phyloP scores from a whole-genome alignment of 2,329 filamentous ascomycete genomes.

The Clonostachys rosea region DNA sequence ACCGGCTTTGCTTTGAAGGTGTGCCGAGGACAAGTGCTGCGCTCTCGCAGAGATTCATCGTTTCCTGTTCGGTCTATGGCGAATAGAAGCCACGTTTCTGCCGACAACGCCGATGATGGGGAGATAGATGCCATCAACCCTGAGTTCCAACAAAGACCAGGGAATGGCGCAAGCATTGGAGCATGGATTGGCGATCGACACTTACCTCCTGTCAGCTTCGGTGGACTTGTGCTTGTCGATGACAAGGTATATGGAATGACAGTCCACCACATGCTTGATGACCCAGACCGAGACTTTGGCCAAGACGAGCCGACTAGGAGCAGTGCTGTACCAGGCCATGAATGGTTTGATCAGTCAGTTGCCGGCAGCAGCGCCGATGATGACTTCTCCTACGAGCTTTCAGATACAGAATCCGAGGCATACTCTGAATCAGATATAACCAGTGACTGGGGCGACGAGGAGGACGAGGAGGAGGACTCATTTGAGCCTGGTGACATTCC shows the following conservation, averaged over 20 bases:
- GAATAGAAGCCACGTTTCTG: slow-evolving; percentile 13
- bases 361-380: slow-evolving; percentile 41
- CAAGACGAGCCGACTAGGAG: slow-evolving; percentile 20
- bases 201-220: slow-evolving; percentile 85
- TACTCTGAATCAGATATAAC: slow-evolving; percentile 47
- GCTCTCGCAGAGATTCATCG: slow-evolving; percentile 45
- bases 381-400: slow-evolving; percentile 56
- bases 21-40: slow-evolving; percentile 62
- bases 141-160: slow-evolving; percentile 71
- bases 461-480: slow-evolving; percentile 48
- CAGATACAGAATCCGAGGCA: slow-evolving; percentile 53
- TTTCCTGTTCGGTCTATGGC: slow-evolving; percentile 23
- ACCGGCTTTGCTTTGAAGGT: slow-evolving; percentile 65
- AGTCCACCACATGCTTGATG: slow-evolving; percentile 93
- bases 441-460: slow-evolving; percentile 45
- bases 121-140: slow-evolving; percentile 55
- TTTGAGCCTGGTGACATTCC: slow-evolving; percentile 70
- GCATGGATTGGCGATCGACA: slow-evolving; percentile 84
- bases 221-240: slow-evolving; percentile 82
- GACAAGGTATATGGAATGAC: slow-evolving; percentile 88
- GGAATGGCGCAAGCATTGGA: slow-evolving; percentile 88
- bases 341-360: slow-evolving; percentile 36
- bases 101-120: slow-evolving; percentile 24
- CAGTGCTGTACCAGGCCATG: slow-evolving; percentile 31
- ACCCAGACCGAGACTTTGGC: slow-evolving; percentile 44